These are phyloP conservation scores for Talaromyces stipitatus DNA, from an alignment of 495 filamentous ascomycete species.

Conservation along the genomic window DNA sequence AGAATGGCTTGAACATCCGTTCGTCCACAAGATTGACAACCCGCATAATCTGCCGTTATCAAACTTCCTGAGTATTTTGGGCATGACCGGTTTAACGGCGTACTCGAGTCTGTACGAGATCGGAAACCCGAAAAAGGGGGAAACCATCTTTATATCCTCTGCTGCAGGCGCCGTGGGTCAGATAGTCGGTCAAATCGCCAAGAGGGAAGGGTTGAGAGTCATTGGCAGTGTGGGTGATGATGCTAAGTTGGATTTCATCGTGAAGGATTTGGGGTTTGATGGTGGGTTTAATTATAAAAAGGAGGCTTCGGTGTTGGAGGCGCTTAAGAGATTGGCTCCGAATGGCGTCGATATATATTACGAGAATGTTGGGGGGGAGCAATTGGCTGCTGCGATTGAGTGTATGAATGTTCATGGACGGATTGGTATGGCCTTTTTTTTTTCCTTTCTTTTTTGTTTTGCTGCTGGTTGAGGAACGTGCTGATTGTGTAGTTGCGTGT, in stretches of 20 bases:
- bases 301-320: slow-evolving; percentile 43
- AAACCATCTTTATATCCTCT: slow-evolving; percentile 70
- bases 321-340: slow-evolving; percentile 66
- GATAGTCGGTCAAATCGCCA: slow-evolving; percentile 70
- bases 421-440: slow-evolving; percentile 53
- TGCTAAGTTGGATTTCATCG: slow-evolving; percentile 44
- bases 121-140: slow-evolving; percentile 68
- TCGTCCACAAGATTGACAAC: slow-evolving; percentile 39
- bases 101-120: slow-evolving; percentile 67
- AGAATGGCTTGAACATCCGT: slow-evolving; percentile 18
- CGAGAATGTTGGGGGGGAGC: slow-evolving; percentile 90
- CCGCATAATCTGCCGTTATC: slow-evolving; percentile 50
- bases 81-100: slow-evolving; percentile 75
- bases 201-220: slow-evolving; percentile 21
- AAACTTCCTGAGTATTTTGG: slow-evolving; percentile 55
- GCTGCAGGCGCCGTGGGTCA: slow-evolving; percentile 72
- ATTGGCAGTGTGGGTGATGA: slow-evolving; percentile 28
- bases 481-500: slow-evolving; percentile 35
- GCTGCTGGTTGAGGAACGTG: no score
- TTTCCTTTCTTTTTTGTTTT: slow-evolving; percentile 24
- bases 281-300: slow-evolving; percentile 51
- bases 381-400: slow-evolving; percentile 68
- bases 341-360: slow-evolving; percentile 91
- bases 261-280: slow-evolving; percentile 43
- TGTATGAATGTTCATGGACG: slow-evolving; percentile 64